Base-by-base conservation (phyloP, 805 yeast genomes). In the Starmera pachycereana region DNA sequence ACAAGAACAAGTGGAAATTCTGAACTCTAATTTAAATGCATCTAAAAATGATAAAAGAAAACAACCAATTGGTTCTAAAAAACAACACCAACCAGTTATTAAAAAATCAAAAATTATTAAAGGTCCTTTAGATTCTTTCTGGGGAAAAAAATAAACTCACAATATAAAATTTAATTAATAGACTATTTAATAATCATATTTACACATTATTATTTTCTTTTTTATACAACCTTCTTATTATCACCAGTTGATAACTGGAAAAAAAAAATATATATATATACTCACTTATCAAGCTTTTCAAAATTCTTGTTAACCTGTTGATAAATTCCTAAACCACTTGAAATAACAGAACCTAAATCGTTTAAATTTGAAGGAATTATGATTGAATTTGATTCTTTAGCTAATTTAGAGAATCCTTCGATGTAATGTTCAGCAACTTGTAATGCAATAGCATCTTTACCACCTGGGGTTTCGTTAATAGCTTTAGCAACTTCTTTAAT, bases 381-480 rank as follows among this genome's bases (percentile, higher is more conserved):
- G 13, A 86, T 70, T 1, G 92, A 81, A 53, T 82, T 85, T 29
- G 81, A 63, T 58, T 83, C 90, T 65, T 85, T 84, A 22, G 95
- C 95, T 51, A 85, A 67, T 51, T 84, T 78, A 37, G 82, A 81
- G 56, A 86, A 85, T 29, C 90, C 85, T 40, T 78, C 82, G 44
- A 85, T 83, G 57, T 85, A 85, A 54, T 80, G 82, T 55, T 82
- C 89, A 12, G 95, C 95, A 34, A 85, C 78, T 58, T 80, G 87
- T 46, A 86, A 69, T 16, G 81, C 66, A 31, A 85, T 87, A 9
- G 94, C 95, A 37, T 81, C 83, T 41, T 62, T 62, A 35, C 92
- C 89, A 42, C 82, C 81, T 6, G 82, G 78, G 29, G 85, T 76
- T 39, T 71, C 70, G 37, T 69, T 61, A 49, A 85, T 81, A 12